phyloP scores from a whole-genome alignment of 148 eudicot species.

The Fagopyrum tataricum region DNA sequence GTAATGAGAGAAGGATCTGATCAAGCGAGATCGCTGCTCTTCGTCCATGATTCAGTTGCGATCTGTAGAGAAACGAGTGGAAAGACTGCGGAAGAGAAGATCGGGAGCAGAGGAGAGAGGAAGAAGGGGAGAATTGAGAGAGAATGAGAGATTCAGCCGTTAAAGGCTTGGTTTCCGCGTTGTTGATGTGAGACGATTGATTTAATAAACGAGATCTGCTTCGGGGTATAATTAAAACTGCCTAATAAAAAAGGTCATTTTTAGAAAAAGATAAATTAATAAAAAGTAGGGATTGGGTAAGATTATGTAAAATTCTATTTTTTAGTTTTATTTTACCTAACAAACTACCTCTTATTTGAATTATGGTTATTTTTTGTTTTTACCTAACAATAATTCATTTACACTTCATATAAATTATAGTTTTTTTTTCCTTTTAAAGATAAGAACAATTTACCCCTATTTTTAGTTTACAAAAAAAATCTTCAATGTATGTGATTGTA shows the following conservation, averaged over 20 bases:
- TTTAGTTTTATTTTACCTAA: too few species aligned
- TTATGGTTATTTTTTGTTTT: too few species aligned
- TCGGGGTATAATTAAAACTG: neutral
- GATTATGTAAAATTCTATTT: too few species aligned
- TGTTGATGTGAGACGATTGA: conserved; percentile 5
- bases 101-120: neutral
- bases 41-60: conserved; percentile 34
- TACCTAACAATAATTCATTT: too few species aligned
- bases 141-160: conserved; percentile 11
- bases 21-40: conserved; percentile 36
- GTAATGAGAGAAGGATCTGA: conserved; percentile 38
- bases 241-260: neutral
- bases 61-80: conserved; percentile 5
- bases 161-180: conserved; percentile 15
- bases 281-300: too few species aligned
- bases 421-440: too few species aligned
- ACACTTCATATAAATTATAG: too few species aligned
- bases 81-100: conserved; percentile 4
- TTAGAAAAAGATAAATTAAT: neutral
- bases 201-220: neutral
- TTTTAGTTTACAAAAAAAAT: too few species aligned
- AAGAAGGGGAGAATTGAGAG: neutral
- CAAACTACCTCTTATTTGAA: too few species aligned
- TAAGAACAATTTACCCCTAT: too few species aligned
- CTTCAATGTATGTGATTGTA: too few species aligned